Percentiles rank a stretch among this genome's conserved stretches.
Conservation (phyloP, 768 basidiomycete species). For the Phanerochaete sordida region DNA sequence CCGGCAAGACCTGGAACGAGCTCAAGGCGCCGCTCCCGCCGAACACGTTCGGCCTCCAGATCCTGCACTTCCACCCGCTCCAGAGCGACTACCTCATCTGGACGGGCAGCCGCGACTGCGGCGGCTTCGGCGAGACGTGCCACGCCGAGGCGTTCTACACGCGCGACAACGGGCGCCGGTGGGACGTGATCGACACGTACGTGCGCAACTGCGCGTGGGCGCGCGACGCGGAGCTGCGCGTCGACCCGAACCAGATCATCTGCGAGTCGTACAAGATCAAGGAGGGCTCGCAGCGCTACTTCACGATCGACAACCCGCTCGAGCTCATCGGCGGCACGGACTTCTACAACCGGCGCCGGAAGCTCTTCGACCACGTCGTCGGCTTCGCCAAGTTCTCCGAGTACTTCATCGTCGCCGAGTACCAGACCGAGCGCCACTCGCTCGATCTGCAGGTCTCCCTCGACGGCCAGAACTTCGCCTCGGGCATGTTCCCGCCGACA, state of each 20-base stretch:
- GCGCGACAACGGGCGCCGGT: slow-evolving; percentile 70
- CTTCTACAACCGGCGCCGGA: slow-evolving; percentile 69
- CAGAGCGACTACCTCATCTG: slow-evolving; percentile 83
- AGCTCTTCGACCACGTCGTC: slow-evolving; percentile 82
- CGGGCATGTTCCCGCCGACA: slow-evolving; percentile 85
- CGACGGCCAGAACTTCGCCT: slow-evolving; percentile 82
- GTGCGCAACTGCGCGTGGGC: slow-evolving; percentile 93
- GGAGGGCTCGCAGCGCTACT: slow-evolving; percentile 68
- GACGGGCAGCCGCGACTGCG: slow-evolving; percentile 76
- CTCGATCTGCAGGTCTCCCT: slow-evolving; percentile 90
- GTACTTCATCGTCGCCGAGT: slow-evolving; percentile 92
- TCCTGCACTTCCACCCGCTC: slow-evolving; percentile 83
- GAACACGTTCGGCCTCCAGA: slow-evolving; percentile 72
- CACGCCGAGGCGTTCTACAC: slow-evolving; percentile 75
- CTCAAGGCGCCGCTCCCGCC: slow-evolving; percentile 63
- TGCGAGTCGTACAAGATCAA: slow-evolving; percentile 89
- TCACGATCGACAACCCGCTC: slow-evolving; percentile 57
- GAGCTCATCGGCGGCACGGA: slow-evolving; percentile 75
- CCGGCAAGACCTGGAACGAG: slow-evolving; percentile 67
- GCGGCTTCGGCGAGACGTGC: slow-evolving; percentile 47
- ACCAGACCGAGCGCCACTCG: slow-evolving; percentile 48
- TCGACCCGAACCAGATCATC: slow-evolving; percentile 85
- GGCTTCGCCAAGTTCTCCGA: slow-evolving; percentile 98
- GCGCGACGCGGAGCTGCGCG: slow-evolving; percentile 67
- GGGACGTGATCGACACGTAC: slow-evolving; percentile 79